Base-by-base conservation (phyloP, 371 early-diverging fungal genomes). In the Syncephalastrum contaminatum region DNA sequence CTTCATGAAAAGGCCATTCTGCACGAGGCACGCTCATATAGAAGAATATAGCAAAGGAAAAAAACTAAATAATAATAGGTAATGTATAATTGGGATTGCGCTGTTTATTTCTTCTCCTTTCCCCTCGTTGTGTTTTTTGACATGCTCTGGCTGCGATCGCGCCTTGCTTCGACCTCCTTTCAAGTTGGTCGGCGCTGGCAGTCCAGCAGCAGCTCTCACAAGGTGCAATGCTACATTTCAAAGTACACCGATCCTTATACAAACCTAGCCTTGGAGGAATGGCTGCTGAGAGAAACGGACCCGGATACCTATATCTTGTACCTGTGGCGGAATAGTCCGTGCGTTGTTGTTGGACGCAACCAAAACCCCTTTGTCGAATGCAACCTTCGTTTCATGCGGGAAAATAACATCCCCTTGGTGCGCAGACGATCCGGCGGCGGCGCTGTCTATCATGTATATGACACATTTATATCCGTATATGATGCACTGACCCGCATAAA, bases 321-420 rank as follows among this genome's bases (percentile, higher is more conserved):
- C 57, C 76, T 98, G 43, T 98, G 91, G 83, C 88, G 94, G 53
- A 98, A 98, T 69, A 67, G 69, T 19, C 81, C 88, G 10, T 90
- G 94, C 52, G 93, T 97, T 1, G 92, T 98, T 15, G 83, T 98
- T 58, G 99, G 99, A 4, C 76, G 95, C 50, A 97, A 97, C 63
- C 97, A 97, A 86, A 97, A 98, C 59, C 96, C 97, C 5, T 98
- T 92, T 86, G 86, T 87, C 53, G 98, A 98, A 64, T 92, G 94
- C 70, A 88, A 94, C 64, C 63, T 96, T 49, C 66, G 63, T 21
- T 69, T 82, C 53, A 75, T 96, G 84, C 70, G 62, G 15, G 59
- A 70, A n/a, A 69, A 87, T 20, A 67, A 72, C 13, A 84, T 97
- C 4, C 90, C 89, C 53, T 83, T 96, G 51, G 87, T 95, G 8